phyloP scores from a whole-genome alignment of 345 rosid genomes.

The Noccaea bulbosa region DNA sequence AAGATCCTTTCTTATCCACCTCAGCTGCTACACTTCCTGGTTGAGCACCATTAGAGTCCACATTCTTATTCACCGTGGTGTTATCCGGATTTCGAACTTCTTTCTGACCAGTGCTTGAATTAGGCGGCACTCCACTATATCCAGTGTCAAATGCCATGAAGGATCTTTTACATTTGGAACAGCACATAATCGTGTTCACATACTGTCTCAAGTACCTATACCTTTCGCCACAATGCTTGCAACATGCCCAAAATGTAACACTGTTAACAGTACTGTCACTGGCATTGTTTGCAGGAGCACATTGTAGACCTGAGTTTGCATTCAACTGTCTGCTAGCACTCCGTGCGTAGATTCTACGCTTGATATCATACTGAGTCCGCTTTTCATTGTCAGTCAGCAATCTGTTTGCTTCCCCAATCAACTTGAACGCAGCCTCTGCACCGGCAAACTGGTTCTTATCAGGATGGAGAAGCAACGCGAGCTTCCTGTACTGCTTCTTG shows the following conservation, averaged over 20 bases:
- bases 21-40: conserved; percentile 38
- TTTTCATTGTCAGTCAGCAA: conserved; percentile 58
- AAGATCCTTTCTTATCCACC: conserved; percentile 37
- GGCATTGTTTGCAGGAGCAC: conserved; percentile 32
- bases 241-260: conserved; percentile 67
- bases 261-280: not conserved
- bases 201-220: conserved; percentile 47
- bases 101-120: conserved; percentile 41
- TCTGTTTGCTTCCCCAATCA: conserved; percentile 78
- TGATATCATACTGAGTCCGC: conserved; percentile 62
- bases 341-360: conserved; percentile 44
- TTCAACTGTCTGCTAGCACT: conserved; percentile 42
- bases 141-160: conserved; percentile 58
- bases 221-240: conserved; percentile 57
- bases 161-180: conserved; percentile 57
- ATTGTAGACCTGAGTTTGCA: conserved; percentile 41
- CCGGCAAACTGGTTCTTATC: conserved; percentile 88
- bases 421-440: conserved; percentile 90
- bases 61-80: conserved; percentile 40
- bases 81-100: conserved; percentile 49
- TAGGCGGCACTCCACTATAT: conserved; percentile 41
- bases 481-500: conserved; percentile 86
- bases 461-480: conserved; percentile 85
- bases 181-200: conserved; percentile 50
- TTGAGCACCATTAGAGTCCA: conserved; percentile 39